Conservation (phyloP, 2,329 filamentous ascomycete genomes). For the Ceratocystis diversiconidia region DNA sequence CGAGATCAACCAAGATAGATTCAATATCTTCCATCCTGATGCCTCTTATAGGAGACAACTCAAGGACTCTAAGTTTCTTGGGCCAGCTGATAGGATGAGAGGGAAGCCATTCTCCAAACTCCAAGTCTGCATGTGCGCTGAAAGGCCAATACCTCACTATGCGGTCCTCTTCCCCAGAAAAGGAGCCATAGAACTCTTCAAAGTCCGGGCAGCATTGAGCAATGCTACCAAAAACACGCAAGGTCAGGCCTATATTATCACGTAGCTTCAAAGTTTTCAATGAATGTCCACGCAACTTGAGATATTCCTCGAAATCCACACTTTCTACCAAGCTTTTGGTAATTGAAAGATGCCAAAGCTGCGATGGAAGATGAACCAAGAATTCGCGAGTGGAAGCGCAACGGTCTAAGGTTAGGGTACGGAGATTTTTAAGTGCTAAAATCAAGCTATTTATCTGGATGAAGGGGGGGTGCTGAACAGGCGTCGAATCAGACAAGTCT, state of each 20-base stretch:
- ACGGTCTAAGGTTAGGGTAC: background rate
- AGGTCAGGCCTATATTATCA: background rate
- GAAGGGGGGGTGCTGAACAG: background rate
- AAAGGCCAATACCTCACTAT: too few relatives aligned
- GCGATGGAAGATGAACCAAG: background rate
- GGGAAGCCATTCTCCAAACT: background rate
- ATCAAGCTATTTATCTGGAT: background rate
- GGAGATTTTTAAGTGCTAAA: background rate
- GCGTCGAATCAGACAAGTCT: background rate
- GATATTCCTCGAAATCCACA: background rate
- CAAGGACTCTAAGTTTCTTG: conserved; percentile 50
- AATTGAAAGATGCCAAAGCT: background rate
- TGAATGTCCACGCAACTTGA: background rate
- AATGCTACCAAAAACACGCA: background rate
- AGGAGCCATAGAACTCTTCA: background rate
- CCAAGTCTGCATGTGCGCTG: background rate
- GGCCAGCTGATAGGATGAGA: conserved; percentile 48
- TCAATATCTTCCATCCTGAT: conserved; percentile 57
- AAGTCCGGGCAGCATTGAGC: background rate
- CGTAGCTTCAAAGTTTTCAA: background rate
- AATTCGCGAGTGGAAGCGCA: background rate
- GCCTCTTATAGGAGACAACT: conserved; percentile 63
- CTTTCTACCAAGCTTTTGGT: background rate
- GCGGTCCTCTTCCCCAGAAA: background rate
- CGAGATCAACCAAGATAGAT: conserved; percentile 64